These are phyloP conservation scores for Jackrogersella multiformis DNA, from an alignment of 495 filamentous ascomycete species.

Conservation along the genomic window DNA sequence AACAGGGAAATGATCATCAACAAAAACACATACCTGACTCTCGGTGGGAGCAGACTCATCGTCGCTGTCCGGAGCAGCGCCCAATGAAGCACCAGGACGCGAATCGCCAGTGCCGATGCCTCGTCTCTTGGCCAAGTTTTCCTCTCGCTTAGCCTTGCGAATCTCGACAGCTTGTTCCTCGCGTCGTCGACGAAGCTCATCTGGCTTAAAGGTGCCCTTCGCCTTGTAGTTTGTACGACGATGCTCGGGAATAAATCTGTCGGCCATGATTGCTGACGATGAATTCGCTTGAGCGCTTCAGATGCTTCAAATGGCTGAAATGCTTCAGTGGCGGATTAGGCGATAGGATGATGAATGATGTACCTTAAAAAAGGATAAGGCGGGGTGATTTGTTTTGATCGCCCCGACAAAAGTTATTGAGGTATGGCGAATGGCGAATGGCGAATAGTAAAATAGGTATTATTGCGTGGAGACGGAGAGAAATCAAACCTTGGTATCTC, in stretches of 20 bases:
- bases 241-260: slow-evolving; percentile 99
- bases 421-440: too few species aligned
- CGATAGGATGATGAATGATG: slow-evolving; percentile 38
- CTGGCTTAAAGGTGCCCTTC: slow-evolving; percentile 96
- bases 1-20: background rate
- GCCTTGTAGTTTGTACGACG: slow-evolving; percentile 99
- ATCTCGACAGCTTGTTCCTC: slow-evolving; percentile 99
- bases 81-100: slow-evolving; percentile 85
- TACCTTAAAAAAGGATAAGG: slow-evolving; percentile 32
- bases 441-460: slow-evolving; percentile 13
- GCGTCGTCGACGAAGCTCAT: slow-evolving; percentile 97
- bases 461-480: slow-evolving; percentile 17
- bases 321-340: slow-evolving; percentile 46
- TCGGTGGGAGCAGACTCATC: slow-evolving; percentile 95
- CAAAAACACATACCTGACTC: slow-evolving; percentile 83
- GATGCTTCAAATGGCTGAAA: too few species aligned
- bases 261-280: slow-evolving; percentile 77
- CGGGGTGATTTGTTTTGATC: slow-evolving; percentile 51
- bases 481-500: background rate
- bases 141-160: slow-evolving; percentile 95
- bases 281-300: slow-evolving; percentile 34
- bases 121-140: slow-evolving; percentile 97
- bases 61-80: slow-evolving; percentile 92
- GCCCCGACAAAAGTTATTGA: slow-evolving; percentile 39
- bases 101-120: slow-evolving; percentile 83